Evolutionary conservation across 2,329 filamentous ascomycete species (phyloP).

Genomic region (Neofusicoccum cordaticola): DNA sequence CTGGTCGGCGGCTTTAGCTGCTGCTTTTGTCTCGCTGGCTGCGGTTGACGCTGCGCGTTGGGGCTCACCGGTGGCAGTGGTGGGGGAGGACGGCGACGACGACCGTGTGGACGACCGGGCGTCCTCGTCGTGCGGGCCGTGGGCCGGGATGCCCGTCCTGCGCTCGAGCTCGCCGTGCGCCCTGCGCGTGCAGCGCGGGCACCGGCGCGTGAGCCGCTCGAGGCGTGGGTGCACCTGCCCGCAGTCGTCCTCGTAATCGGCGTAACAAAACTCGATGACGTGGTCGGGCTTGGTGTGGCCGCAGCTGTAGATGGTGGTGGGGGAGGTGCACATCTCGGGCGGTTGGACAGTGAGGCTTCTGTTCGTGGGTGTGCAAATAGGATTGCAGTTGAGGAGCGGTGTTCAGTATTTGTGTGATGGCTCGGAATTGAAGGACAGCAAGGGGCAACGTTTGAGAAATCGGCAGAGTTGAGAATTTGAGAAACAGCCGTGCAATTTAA

Average conservation of each 20-base stretch:
- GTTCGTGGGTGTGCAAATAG: background rate
- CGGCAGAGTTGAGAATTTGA: background rate
- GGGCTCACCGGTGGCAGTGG: background rate
- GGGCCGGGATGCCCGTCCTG: background rate
- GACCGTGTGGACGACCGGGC: background rate
- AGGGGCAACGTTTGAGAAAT: background rate
- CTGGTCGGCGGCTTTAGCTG: background rate
- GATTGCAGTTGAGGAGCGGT: background rate
- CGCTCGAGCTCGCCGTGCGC: slow-evolving; percentile 1
- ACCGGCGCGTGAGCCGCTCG: background rate
- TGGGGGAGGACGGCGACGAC: background rate
- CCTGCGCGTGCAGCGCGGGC: background rate
- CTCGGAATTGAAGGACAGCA: background rate
- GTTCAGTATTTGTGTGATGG: background rate
- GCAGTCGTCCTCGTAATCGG: slow-evolving; percentile 4
- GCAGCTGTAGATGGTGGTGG: slow-evolving; percentile 8
- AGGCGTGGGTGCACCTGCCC: background rate
- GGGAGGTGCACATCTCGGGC: slow-evolving; percentile 1
- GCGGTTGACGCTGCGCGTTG: background rate
- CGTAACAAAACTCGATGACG: slow-evolving; percentile 7
- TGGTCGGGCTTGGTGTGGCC: slow-evolving; percentile 12
- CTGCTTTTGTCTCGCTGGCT: background rate
- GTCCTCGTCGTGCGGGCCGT: background rate
- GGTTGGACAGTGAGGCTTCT: background rate
- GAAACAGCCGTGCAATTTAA: background rate